phyloP scores from a whole-genome alignment of 139 green algal genomes.

The Ulvella scutata region DNA sequence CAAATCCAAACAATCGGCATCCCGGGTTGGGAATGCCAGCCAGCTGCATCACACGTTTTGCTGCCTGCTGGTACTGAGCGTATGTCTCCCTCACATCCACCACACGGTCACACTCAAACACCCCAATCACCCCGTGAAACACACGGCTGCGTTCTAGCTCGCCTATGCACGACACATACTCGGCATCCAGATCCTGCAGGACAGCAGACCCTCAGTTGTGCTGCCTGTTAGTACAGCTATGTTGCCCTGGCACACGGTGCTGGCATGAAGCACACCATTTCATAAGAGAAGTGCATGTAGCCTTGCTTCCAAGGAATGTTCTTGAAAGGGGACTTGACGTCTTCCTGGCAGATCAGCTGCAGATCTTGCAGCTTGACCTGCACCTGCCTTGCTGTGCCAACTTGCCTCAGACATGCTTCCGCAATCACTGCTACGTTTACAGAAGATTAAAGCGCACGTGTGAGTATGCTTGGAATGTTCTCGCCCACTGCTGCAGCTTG shows the following conservation, averaged over 20 bases:
- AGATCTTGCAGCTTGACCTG: neutral
- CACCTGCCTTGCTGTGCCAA: too few relatives aligned
- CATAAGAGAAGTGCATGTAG: slow-evolving; percentile 4
- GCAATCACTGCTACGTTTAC: too few relatives aligned
- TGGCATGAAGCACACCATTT: neutral
- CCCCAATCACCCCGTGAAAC: neutral
- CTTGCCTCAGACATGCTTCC: too few relatives aligned
- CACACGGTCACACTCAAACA: neutral
- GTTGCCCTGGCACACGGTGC: too few relatives aligned
- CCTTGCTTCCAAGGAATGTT: neutral
- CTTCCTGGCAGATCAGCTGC: neutral
- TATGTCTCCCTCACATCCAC: neutral
- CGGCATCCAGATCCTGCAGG: neutral
- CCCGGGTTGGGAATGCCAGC: neutral
- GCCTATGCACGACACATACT: neutral
- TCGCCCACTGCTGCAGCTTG: neutral
- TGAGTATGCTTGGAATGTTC: neutral
- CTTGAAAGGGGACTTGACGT: neutral
- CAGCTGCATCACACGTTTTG: neutral
- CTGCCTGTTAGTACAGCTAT: too few relatives aligned
- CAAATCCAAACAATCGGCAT: neutral
- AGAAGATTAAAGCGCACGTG: neutral
- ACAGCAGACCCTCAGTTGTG: neutral
- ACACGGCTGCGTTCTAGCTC: neutral
- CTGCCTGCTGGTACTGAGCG: neutral